Evolutionary conservation across 306 rosid species (phyloP), one percentile per base, ranked within the genome.

Genomic region (Canavalia gladiata): DNA sequence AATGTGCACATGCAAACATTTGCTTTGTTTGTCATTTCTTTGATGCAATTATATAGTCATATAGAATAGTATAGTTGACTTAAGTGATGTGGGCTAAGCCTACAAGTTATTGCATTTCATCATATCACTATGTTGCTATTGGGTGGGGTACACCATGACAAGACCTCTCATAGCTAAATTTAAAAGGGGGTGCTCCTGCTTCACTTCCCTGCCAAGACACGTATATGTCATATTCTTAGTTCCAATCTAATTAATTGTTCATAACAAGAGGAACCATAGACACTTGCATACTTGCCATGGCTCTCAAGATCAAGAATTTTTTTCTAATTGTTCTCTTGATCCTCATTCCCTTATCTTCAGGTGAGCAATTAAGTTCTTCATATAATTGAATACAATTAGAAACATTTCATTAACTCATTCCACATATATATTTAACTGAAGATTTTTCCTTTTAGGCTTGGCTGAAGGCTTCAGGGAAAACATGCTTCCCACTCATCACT

Each of bases 11-110:
- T 80, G 88, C 91, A 83, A 60, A 77, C 81, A 68, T 72, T 57
- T 54, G 10, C 10, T 43, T 29, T 76, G 57, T 46, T 70, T 76
- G 63, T 59, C 68, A 74, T 72, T 78, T 74, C 71, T 83, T 79
- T 74, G 37, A 58, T 84, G 81, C 82, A 88, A 75, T 82, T 77
- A 76, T 82, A 72, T 31, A 79, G 78, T 59, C 63, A 59, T 31
- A 52, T 45, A 81, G 55, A 87, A 89, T 79, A 82, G 86, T 87
- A 75, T 18, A 87, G 93, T 90, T 92, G 97, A 89, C 97, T 87
- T 82, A 9, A 34, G 77, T 46, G 67, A 78, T 83, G 88, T 86
- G 87, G 89, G 85, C 42, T 79, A 67, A 64, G 41, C 60, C 79
- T 70, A 75, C 42, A 64, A 77, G 81, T 84, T 88, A 90, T 89